Evolutionary conservation across 208 protist genomes (phyloP).

Genomic region (Jaenimonas drosophilae): DNA sequence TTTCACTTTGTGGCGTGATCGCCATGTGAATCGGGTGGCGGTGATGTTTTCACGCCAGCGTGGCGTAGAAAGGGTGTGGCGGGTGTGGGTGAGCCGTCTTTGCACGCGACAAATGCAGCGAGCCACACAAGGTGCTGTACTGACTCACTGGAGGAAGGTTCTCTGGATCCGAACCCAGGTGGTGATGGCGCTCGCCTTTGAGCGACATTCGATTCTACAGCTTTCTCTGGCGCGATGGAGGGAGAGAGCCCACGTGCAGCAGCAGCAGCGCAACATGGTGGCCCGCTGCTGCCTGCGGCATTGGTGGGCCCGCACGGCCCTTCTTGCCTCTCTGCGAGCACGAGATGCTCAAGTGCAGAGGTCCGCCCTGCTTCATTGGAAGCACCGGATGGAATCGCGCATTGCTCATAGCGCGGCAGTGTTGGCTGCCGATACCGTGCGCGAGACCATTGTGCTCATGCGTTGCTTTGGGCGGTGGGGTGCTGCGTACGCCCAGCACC

Average conservation of each 20-base stretch:
- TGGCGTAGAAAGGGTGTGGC: background rate
- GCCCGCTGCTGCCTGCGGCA: slow-evolving; percentile 1
- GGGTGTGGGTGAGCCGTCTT: background rate
- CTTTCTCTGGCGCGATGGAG: slow-evolving; percentile 3
- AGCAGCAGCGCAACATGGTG: slow-evolving; percentile 1
- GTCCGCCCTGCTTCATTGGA: slow-evolving; percentile 6
- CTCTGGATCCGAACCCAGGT: background rate
- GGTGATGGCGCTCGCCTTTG: too few relatives aligned
- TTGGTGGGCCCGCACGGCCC: background rate
- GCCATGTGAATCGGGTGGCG: too few relatives aligned
- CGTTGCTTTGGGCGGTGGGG: slow-evolving; percentile 57
- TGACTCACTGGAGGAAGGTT: background rate
- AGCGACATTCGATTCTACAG: background rate
- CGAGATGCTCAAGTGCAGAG: background rate
- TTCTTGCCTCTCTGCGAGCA: too few relatives aligned
- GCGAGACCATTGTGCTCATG: slow-evolving; percentile 52
- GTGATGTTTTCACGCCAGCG: too few relatives aligned
- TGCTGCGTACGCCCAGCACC: slow-evolving; percentile 12
- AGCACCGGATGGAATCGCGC: background rate
- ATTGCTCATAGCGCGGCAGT: background rate
- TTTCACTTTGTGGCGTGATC: too few relatives aligned
- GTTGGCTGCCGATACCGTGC: slow-evolving; percentile 49
- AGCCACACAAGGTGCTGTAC: background rate
- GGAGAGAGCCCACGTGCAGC: slow-evolving; percentile 2
- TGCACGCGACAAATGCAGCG: background rate